Base-by-base conservation (phyloP, 176 grass and related monocot genomes). In the Cymbopogon citratus region DNA sequence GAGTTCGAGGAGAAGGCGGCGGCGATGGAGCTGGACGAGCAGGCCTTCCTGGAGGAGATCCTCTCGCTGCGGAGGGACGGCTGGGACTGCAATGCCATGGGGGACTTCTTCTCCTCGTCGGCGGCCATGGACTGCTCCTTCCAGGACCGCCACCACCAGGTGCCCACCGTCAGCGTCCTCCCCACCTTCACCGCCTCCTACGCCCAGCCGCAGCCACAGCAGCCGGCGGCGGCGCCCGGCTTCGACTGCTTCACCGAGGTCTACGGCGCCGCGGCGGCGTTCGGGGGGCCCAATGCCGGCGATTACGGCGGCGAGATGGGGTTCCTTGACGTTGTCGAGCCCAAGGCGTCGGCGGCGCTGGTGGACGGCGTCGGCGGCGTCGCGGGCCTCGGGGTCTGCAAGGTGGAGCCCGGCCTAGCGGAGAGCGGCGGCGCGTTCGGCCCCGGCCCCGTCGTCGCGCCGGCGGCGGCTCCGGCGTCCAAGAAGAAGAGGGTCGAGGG, bases 401-500 rank as follows among this genome's bases (percentile, higher is more conserved):
- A 98, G 83, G 84, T 94, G 79, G 93, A 99, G 91, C 74, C 90
- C n/a, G 93, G 70, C 33, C 65, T 84, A 27, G 28, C 19, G 76
- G 89, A 89, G 84, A 70, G 77, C 39, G 56, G 52, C 46, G 52
- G 77, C 28, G 69, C 82, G 54, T 81, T 79, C 66, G 73, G 75
- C 78, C 19, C 29, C 70, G 64, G 75, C 74, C 7, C 29, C 74
- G 35, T 48, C 39, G 73, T 28, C 21, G 77, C 38, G 57, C 16
- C 36, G 69, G 12, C 36, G 77, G 2, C 71, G 63, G 43, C 72
- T 34, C 81, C 90, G n/a, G 77, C 64, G 77, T 88, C 90, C 31
- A 91, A 78, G 91, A 99, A 96, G 87, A 99, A 99, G 70, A 90
- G 94, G 80, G 85, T 93, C 26, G 93, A 99, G 76, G 97, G 97